Conservation (phyloP, 2,329 filamentous ascomycete species). For the Lasiodiplodia sp. region DNA sequence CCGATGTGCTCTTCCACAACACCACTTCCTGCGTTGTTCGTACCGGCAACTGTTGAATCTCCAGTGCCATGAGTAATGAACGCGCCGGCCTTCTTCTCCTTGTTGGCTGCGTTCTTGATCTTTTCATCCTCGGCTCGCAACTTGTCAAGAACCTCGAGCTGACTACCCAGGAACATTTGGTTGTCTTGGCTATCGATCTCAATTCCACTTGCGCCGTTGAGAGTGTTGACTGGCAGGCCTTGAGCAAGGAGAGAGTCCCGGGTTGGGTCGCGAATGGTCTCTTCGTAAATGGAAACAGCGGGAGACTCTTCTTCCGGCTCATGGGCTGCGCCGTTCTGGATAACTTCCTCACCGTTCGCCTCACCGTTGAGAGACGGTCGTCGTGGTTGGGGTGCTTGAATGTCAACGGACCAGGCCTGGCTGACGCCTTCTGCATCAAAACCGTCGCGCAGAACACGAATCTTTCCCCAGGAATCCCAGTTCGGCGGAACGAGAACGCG, state of each 20-base stretch:
- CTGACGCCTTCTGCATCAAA: slow-evolving; percentile 92
- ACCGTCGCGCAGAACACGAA: slow-evolving; percentile 85
- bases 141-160: slow-evolving; percentile 77
- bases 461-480: slow-evolving; percentile 99
- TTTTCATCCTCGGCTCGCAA: slow-evolving; percentile 66
- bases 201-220: slow-evolving; percentile 56
- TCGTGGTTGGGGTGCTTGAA: slow-evolving; percentile 57
- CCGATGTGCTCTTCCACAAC: slow-evolving; percentile 73
- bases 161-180: slow-evolving; percentile 77
- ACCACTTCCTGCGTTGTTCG: slow-evolving; percentile 37
- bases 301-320: slow-evolving; percentile 53
- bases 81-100: slow-evolving; percentile 45
- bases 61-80: slow-evolving; percentile 20
- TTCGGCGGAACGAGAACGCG: slow-evolving; percentile 95
- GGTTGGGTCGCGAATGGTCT: slow-evolving; percentile 78
- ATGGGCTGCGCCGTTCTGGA: slow-evolving; percentile 31
- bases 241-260: slow-evolving; percentile 66
- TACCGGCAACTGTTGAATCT: slow-evolving; percentile 12
- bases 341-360: slow-evolving; percentile 36
- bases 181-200: slow-evolving; percentile 76
- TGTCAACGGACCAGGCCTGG: slow-evolving; percentile 84
- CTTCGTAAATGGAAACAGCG: slow-evolving; percentile 77
- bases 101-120: slow-evolving; percentile 53
- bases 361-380: slow-evolving; percentile 28
- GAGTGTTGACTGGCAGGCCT: slow-evolving; percentile 47